Evolutionary conservation across 306 rosid genomes (phyloP).

Genomic region (Carpinus viminea): DNA sequence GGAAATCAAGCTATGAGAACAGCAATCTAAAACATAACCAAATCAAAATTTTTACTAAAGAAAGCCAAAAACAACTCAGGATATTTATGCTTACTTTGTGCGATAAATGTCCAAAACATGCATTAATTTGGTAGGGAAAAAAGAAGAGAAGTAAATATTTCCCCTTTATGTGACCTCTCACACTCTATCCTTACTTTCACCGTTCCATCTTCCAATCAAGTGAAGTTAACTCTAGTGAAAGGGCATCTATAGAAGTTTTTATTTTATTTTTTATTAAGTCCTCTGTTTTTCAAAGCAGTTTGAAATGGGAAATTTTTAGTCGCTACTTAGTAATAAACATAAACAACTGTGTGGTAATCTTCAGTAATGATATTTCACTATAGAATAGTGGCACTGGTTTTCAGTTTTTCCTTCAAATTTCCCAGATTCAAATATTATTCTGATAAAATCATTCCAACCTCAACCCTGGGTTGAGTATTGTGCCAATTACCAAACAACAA

Average conservation of each 20-base stretch:
- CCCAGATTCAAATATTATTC: background rate
- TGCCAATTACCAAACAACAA: background rate
- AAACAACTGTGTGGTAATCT: background rate
- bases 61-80: background rate
- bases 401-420: background rate
- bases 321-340: background rate
- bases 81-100: background rate
- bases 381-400: background rate
- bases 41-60: background rate
- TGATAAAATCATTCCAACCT: background rate
- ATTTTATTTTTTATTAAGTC: background rate
- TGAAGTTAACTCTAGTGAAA: background rate
- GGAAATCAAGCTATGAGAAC: conserved; percentile 7
- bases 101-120: background rate
- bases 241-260: background rate
- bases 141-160: background rate
- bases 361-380: background rate
- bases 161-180: background rate
- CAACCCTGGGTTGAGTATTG: background rate
- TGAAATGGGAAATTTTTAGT: background rate
- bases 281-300: background rate
- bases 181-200: background rate
- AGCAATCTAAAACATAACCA: background rate
- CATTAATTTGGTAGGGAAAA: background rate
- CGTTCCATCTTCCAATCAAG: background rate